These are phyloP conservation scores for Amorphotheca resinae DNA, from an alignment of 495 filamentous ascomycete genomes.

Conservation along the genomic window DNA sequence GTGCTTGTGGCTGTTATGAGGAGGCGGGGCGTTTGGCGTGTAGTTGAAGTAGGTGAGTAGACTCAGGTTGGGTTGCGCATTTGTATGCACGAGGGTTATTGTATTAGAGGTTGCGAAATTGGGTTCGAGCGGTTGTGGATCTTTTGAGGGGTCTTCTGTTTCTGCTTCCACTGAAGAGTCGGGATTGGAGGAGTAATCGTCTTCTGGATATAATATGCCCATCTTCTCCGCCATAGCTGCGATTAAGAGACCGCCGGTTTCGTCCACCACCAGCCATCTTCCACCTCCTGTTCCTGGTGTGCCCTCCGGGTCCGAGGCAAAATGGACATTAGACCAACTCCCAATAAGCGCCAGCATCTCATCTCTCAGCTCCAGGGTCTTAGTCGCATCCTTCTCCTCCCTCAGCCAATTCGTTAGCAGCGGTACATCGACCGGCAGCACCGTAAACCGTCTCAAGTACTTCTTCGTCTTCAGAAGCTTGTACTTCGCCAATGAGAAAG, in stretches of 20 bases:
- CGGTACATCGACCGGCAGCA: slow-evolving; percentile 69
- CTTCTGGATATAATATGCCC: slow-evolving; percentile 50
- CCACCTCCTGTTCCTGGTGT: slow-evolving; percentile 30
- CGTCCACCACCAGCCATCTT: slow-evolving; percentile 81
- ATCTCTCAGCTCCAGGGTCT: slow-evolving; percentile 79
- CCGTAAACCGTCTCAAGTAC: slow-evolving; percentile 75
- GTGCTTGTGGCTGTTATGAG: slow-evolving; percentile 31
- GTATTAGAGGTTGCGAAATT: slow-evolving; percentile 45
- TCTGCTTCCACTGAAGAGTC: slow-evolving; percentile 5
- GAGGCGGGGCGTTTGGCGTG: slow-evolving; percentile 37
- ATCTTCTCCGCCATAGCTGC: slow-evolving; percentile 86
- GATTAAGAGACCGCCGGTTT: slow-evolving; percentile 74
- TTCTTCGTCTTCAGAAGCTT: slow-evolving; percentile 88
- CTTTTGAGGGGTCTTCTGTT: not conserved
- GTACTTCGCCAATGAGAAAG: slow-evolving; percentile 89
- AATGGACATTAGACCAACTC: slow-evolving; percentile 41
- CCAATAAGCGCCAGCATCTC: slow-evolving; percentile 62
- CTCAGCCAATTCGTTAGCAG: slow-evolving; percentile 60
- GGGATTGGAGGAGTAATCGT: slow-evolving; percentile 8
- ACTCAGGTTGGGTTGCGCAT: slow-evolving; percentile 78
- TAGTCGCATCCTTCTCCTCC: slow-evolving; percentile 60
- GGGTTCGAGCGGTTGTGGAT: not conserved
- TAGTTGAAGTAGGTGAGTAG: slow-evolving; percentile 80
- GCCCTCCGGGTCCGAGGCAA: slow-evolving; percentile 26
- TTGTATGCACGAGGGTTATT: slow-evolving; percentile 76